Evolutionary conservation across 2,329 filamentous ascomycete genomes (phyloP).

Genomic region (Zasmidium cellare): DNA sequence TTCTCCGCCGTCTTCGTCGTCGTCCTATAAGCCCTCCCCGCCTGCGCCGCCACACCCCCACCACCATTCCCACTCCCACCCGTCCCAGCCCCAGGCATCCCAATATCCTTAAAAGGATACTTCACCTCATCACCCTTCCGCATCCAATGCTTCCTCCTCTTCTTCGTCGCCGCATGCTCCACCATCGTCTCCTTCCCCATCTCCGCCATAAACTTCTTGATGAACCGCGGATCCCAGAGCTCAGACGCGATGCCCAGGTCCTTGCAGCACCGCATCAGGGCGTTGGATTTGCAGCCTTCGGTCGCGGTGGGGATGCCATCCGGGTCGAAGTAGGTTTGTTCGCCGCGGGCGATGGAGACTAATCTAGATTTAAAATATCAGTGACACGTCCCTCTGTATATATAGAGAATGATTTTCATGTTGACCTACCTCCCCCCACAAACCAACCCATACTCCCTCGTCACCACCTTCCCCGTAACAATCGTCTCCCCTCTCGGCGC

Average conservation of each 20-base stretch:
- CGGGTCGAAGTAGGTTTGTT: conserved; percentile 88
- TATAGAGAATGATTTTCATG: not conserved
- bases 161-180: conserved; percentile 83
- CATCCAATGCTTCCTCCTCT: conserved; percentile 83
- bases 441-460: conserved; percentile 89
- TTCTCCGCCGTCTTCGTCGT: not conserved
- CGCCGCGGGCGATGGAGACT: conserved; percentile 87
- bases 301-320: conserved; percentile 91
- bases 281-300: conserved; percentile 97
- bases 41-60: not conserved
- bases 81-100: not conserved
- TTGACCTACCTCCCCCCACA: conserved; percentile 75
- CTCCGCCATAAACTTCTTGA: conserved; percentile 75
- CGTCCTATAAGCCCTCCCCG: not conserved
- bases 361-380: conserved; percentile 58
- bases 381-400: conserved; percentile 4
- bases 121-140: conserved; percentile 76
- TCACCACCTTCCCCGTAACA: conserved; percentile 77
- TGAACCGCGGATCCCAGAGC: conserved; percentile 93
- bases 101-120: conserved; percentile 61
- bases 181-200: conserved; percentile 81
- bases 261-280: conserved; percentile 97
- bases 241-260: conserved; percentile 93
- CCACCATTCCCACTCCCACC: not conserved
- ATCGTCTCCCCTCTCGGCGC: conserved; percentile 84